phyloP scores from a whole-genome alignment of 2,329 filamentous ascomycete species.

The Dactylellina drechsleri region DNA sequence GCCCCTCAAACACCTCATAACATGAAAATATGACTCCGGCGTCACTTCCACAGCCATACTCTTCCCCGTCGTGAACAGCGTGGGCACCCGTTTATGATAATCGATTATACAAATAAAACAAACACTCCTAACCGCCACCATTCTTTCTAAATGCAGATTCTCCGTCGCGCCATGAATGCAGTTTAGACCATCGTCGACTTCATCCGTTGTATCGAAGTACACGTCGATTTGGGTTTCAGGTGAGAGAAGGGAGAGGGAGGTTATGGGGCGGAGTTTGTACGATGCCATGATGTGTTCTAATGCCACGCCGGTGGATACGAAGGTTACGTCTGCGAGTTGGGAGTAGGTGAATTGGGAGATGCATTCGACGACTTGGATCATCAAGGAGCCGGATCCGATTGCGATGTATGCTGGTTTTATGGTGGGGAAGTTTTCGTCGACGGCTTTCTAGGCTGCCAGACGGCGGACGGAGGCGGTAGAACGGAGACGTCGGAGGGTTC shows the following conservation, averaged over 20 bases:
- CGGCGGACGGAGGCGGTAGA: conserved; percentile 22
- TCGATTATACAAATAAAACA: conserved; percentile 44
- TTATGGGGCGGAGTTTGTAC: conserved; percentile 41
- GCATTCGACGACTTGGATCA: conserved; percentile 39
- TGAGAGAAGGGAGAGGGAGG: conserved; percentile 58
- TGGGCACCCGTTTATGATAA: conserved; percentile 38
- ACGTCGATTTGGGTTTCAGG: conserved; percentile 76
- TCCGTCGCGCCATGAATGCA: conserved; percentile 80
- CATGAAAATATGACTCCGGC: conserved; percentile 47
- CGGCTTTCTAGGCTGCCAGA: conserved; percentile 39
- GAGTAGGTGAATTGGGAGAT: conserved; percentile 26
- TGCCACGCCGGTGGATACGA: conserved; percentile 42
- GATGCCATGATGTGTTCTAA: conserved; percentile 49
- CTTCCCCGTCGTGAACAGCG: conserved; percentile 34
- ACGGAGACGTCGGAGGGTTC: conserved; percentile 3
- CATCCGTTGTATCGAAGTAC: conserved; percentile 94
- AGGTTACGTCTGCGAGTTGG: conserved; percentile 36
- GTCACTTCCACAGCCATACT: conserved; percentile 45
- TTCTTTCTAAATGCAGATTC: conserved; percentile 36
- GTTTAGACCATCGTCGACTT: conserved; percentile 93
- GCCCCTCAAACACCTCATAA: conserved; percentile 24
- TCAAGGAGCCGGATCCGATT: conserved; percentile 35
- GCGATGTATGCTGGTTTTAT: conserved; percentile 40
- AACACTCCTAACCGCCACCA: conserved; percentile 34
- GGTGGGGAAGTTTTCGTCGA: conserved; percentile 44